Conservation (phyloP, 2,329 filamentous ascomycete species). For the Fusarium staphyleae region DNA sequence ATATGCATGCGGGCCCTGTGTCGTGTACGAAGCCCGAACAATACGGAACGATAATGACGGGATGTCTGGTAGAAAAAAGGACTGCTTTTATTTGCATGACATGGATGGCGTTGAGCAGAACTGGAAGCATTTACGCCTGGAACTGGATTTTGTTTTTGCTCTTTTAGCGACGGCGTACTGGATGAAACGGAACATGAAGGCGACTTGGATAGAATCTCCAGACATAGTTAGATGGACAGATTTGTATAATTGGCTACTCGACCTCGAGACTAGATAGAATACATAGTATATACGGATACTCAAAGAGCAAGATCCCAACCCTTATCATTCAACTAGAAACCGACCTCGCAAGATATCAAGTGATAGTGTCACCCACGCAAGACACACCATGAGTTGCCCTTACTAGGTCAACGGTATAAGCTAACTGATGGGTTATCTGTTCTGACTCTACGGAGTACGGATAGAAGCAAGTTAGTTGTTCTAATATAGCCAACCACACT, state of each 20-base stretch:
- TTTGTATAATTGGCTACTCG: background rate
- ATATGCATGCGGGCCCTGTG: constrained; percentile 10
- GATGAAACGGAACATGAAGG: constrained; percentile 2
- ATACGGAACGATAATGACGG: constrained; percentile 1
- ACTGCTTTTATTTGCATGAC: constrained; percentile 8
- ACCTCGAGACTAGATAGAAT: background rate
- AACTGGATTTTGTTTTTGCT: constrained; percentile 1
- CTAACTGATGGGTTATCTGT: background rate
- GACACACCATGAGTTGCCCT: too few species aligned
- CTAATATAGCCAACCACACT: background rate
- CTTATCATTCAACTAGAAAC: background rate
- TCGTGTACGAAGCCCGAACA: constrained; percentile 4
- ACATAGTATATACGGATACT: too few species aligned
- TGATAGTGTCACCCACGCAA: background rate
- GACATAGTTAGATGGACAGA: constrained; percentile 6
- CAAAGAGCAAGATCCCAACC: background rate
- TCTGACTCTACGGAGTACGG: constrained; percentile 3
- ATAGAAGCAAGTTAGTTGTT: constrained; percentile 3
- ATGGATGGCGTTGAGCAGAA: constrained; percentile 20
- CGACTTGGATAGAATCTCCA: background rate
- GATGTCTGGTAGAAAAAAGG: background rate
- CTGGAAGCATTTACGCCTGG: constrained; percentile 9
- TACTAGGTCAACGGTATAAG: background rate
- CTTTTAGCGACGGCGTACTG: constrained; percentile 30
- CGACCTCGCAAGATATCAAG: background rate